Evolutionary conservation across 1,284 basidiomycete genomes (phyloP).

Genomic region (Irpex lacteus): DNA sequence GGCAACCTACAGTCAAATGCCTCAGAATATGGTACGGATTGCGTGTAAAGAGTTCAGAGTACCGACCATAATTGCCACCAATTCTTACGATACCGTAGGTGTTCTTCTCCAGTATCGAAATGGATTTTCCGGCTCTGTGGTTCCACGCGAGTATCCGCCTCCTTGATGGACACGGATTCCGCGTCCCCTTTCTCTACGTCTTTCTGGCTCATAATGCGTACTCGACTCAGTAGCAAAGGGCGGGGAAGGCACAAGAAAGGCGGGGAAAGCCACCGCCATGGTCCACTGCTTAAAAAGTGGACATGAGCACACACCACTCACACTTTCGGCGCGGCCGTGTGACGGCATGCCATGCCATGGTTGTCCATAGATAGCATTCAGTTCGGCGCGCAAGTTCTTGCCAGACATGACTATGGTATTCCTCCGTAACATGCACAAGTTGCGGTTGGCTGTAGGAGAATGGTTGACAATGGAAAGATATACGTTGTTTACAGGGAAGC

Average conservation of each 20-base stretch:
- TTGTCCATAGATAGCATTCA: too few relatives aligned
- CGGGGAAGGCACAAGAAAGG: background rate
- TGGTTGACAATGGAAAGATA: too few relatives aligned
- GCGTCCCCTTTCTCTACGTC: conserved; percentile 15
- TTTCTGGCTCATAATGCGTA: conserved; percentile 8
- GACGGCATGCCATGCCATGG: background rate
- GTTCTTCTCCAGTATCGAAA: conserved; percentile 47
- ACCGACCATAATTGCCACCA: conserved; percentile 49
- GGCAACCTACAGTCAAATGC: conserved; percentile 46
- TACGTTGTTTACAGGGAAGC: too few relatives aligned
- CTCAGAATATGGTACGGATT: background rate
- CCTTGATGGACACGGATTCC: background rate
- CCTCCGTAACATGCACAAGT: too few relatives aligned
- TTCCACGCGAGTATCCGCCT: conserved; percentile 4
- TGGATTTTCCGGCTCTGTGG: conserved; percentile 30
- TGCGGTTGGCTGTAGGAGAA: too few relatives aligned
- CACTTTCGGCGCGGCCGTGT: background rate
- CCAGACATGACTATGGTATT: too few relatives aligned
- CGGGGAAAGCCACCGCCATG: background rate
- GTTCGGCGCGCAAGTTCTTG: too few relatives aligned
- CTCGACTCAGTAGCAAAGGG: background rate
- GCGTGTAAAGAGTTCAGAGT: conserved; percentile 1
- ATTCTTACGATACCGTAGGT: conserved; percentile 37
- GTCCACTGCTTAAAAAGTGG: background rate
- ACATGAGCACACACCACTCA: too few relatives aligned